Base-by-base conservation (phyloP, 2,329 filamentous ascomycete genomes). In the Raffaelea albimanens region DNA sequence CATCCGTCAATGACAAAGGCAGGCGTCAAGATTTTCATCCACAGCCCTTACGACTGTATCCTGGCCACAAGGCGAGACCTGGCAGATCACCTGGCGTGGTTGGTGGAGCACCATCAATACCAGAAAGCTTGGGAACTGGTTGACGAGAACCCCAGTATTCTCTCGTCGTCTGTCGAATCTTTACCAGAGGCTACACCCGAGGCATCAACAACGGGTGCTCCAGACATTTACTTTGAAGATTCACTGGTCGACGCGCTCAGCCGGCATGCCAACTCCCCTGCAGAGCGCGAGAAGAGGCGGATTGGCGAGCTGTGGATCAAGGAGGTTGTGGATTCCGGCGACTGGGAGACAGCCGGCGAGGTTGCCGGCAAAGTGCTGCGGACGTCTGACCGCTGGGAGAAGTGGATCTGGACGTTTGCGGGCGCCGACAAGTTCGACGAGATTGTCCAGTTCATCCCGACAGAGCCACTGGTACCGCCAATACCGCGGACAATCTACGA, bases 21-120 rank as follows among this genome's bases (percentile, higher is more conserved):
- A 44, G 74, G 77, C 2, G 63, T 74, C 56, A 63, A 97, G 59
- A 85, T 98, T 16, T 96, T 96, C 61, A 87, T 98, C 38, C 89
- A 95, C 58, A 96, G 89, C 57, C 93, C 93, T 0, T 98, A 94
- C 60, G 93, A 98, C 64, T 97, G 90, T 58, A 84, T 97, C n/a
- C 70, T 96, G 47, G 87, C 88, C 1, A 87, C 93, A 2, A 90
- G 90, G 61, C 76, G 93, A 55, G 90, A 95, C 58, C 72, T 95
- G 16, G 72, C 80, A 3, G 93, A 98, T 64, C 89, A 95, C 58
- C 69, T 97, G 20, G 70, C 75, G 8, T 98, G 91, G 91, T 71
- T 97, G 14, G 62, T 95, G 23, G 85, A 91, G 50, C 87, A 83
- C 52, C 77, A 86, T 45, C 82, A 83, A 52, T 95, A 91, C 59